Base-by-base conservation (phyloP, 163 green algal genomes). In the Chlorella variabilis region DNA sequence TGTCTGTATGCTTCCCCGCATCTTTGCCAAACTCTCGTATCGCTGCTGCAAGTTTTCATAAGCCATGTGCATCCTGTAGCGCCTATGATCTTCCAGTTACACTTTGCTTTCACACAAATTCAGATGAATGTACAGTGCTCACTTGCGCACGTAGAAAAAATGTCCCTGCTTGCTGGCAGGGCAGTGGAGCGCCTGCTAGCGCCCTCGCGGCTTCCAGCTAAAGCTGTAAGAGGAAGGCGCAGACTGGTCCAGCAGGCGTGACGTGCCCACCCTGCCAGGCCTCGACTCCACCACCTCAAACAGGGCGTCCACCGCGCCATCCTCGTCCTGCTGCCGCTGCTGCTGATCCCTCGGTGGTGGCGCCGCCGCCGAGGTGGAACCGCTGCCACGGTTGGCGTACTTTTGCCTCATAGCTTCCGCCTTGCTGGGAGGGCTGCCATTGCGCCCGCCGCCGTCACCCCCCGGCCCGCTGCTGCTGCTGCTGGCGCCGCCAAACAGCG, bases 281-380 rank as follows among this genome's bases (percentile, higher is more conserved):
- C 77, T 38, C 23, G 25, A 17, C 77, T 83, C 66, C 27, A 77
- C 49, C 51, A 38, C 38, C 1, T 70, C 77, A 77, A 83, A 83
- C 77, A 83, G 49, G 20, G 67, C 66, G 29, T 83, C 77, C 65
- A 83, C 66, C 18, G n/a, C 51, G 29, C 58, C 62, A 1, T 74
- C 61, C 27, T 65, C 31, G 23, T 65, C 59, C 42, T 45, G 20
- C 75, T 63, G 75, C 61, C 62, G 59, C 31, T 18, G 39, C 58
- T 69, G 71, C 71, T 18, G 31, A 27, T 27, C 25, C 7, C 42
- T 23, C 4, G n/a, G 20, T 4, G n/a, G 17, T 54, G 34, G 66
- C 48, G 48, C 36, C 23, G 45, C 33, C 34, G 33, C 48, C 61
- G 20, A 25, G 17, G n/a, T 20, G 36, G n/a, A n/a, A 29, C 39